Conservation (phyloP, 306 rosid genomes). For the Trifolium subterraneum region DNA sequence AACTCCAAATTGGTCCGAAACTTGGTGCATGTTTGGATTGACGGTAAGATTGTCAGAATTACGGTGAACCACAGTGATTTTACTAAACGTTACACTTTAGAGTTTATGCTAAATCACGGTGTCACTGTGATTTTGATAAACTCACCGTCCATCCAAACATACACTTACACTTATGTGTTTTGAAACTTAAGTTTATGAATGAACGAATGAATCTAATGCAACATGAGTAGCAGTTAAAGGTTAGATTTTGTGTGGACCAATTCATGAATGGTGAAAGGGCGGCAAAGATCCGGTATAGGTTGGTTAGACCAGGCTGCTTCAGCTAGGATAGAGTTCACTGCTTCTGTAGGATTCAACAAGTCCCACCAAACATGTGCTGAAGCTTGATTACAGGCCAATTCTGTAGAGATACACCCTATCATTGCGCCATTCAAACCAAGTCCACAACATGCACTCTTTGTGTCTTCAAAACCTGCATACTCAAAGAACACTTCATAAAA, state of each 20-base stretch:
- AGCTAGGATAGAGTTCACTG: conserved; percentile 73
- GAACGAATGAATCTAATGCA: conserved; percentile 14
- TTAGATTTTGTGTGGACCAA: conserved; percentile 44
- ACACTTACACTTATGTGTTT: neutral
- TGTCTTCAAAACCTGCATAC: conserved; percentile 53
- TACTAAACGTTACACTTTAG: neutral
- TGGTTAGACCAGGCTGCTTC: conserved; percentile 73
- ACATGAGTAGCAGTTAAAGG: neutral
- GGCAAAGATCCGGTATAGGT: conserved; percentile 61
- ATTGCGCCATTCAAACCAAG: conserved; percentile 68
- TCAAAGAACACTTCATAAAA: neutral
- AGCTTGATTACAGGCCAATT: conserved; percentile 58
- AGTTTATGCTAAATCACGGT: neutral
- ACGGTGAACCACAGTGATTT: neutral
- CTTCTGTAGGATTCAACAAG: conserved; percentile 66
- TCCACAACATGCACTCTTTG: conserved; percentile 78
- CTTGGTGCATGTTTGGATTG: neutral
- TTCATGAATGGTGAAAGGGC: conserved; percentile 60
- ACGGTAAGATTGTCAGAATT: neutral
- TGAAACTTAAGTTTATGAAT: neutral
- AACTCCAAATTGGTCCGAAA: neutral
- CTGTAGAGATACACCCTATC: conserved; percentile 79
- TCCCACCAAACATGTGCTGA: conserved; percentile 86
- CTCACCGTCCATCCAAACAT: neutral
- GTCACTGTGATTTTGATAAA: neutral